Conservation (phyloP, 345 rosid genomes). For the Adansonia digitata region DNA sequence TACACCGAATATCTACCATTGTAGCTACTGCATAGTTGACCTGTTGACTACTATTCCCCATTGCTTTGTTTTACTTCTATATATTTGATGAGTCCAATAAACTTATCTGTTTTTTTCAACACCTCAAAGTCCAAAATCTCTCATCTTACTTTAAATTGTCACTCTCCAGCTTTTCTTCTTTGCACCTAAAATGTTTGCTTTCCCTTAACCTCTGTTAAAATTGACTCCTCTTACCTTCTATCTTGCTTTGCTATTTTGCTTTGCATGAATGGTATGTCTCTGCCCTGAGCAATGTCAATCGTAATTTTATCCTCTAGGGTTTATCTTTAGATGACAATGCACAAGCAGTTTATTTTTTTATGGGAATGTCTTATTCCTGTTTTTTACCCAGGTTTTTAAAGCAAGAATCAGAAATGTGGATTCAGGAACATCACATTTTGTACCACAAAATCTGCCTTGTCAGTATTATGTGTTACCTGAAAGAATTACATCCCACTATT, state of each 20-base stretch:
- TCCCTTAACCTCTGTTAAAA: not conserved
- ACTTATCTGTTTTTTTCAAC: not conserved
- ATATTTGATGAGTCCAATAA: not conserved
- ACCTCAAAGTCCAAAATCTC: not conserved
- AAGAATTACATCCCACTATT: not conserved
- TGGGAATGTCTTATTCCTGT: not conserved
- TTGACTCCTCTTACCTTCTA: not conserved
- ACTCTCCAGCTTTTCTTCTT: not conserved
- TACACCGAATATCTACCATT: not conserved
- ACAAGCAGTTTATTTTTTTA: not conserved
- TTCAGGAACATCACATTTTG: not conserved
- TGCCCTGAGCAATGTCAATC: not conserved
- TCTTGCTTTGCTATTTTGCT: not conserved
- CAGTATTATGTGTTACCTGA: not conserved
- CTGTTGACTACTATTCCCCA: not conserved
- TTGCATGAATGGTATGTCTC: not conserved
- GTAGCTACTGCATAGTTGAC: not conserved
- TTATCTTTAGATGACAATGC: not conserved
- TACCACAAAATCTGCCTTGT: not conserved
- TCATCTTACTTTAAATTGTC: not conserved
- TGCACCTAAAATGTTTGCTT: not conserved
- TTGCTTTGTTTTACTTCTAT: slow-evolving; percentile 7
- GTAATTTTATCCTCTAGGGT: not conserved
- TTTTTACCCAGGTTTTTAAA: not conserved
- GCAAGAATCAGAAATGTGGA: not conserved